A percentile compares a stretch with the other conserved stretches of the same genome.
Conservation (phyloP, 2,329 filamentous ascomycete species). For the Aspergillus ustus region DNA sequence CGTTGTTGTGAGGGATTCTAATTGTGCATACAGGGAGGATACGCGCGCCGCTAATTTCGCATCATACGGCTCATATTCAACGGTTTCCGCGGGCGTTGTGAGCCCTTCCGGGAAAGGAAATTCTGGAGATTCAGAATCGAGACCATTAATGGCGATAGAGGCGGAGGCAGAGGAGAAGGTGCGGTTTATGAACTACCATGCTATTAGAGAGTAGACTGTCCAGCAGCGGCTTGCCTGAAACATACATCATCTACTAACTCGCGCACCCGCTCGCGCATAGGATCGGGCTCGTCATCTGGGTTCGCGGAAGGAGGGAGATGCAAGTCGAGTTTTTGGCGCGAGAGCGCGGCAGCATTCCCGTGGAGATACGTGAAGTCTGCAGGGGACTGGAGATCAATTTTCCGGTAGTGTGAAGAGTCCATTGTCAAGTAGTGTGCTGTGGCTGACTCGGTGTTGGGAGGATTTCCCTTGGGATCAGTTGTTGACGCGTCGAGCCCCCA, state of each 20-base stretch:
- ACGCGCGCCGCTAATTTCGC: conserved; percentile 48
- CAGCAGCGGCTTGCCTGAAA: background rate
- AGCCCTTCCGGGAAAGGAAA: conserved; percentile 40
- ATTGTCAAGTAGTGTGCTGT: conserved; percentile 11
- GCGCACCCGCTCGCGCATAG: conserved; percentile 49
- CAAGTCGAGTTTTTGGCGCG: conserved; percentile 54
- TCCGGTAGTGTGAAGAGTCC: conserved; percentile 50
- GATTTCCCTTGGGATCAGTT: conserved; percentile 8
- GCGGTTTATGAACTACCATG: conserved; percentile 47
- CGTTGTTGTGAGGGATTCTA: conserved; percentile 53
- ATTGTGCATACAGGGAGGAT: conserved; percentile 51
- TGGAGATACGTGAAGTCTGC: conserved; percentile 55
- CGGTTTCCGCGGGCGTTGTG: conserved; percentile 44
- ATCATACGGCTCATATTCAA: conserved; percentile 55
- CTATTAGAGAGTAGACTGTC: background rate
- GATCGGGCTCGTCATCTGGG: conserved; percentile 43
- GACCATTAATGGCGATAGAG: conserved; percentile 54
- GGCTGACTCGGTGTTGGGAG: background rate
- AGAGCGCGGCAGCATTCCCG: conserved; percentile 49
- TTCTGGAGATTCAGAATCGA: conserved; percentile 43
- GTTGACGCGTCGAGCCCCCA: background rate
- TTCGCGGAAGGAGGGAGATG: conserved; percentile 52
- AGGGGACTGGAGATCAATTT: conserved; percentile 56
- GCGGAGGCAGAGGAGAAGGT: conserved; percentile 50
- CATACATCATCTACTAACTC: conserved; percentile 48